Base-by-base conservation (phyloP, 1,284 basidiomycete genomes). In the Peniophora sp. region DNA sequence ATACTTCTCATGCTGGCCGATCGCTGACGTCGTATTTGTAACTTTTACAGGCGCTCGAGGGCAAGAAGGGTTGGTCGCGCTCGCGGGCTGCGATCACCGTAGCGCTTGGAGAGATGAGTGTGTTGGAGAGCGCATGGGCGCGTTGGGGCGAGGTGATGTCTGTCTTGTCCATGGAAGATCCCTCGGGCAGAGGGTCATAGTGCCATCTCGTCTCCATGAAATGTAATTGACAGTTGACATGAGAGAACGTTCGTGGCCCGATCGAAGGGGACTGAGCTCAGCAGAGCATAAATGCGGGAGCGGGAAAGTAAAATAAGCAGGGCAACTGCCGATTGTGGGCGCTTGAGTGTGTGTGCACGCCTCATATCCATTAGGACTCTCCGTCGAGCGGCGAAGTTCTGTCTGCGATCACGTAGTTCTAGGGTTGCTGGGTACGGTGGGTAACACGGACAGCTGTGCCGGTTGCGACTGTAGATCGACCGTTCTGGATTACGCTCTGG, bases 101-200 rank as follows among this genome's bases (percentile, higher is more conserved):
- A 50, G 69, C 68, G 22, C 58, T 77, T 27, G 57, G 63, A 6
- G 75, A 76, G 52, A 63, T 71, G 37, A 67, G 68, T 14, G 55
- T 77, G n/a, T 60, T 76, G 20, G 70, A 76, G 52, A 70, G 70
- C 52, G 76, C 74, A 51, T 60, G 55, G 23, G 63, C 62, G 9
- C 50, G 57, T 3, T 77, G 76, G 75, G 58, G 57, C 44, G 68
- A 69, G 10, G 24, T 69, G 27, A 49, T 35, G 32, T 42, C 50
- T 36, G 41, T 37, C 3, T 41, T 17, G 22, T 17, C 42, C 39
- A 41, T 41, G 5, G 15, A 41, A 5, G 18, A 6, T 41, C 37
- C 5, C n/a, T 41, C 37, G 37, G 35, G 20, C 23, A 17, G 5
- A 24, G 24, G 44, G 46, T 22, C 24, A 47, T 20, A 46, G 50